Base-by-base conservation (phyloP, 2,329 filamentous ascomycete species). In the Trichoderma sp. region DNA sequence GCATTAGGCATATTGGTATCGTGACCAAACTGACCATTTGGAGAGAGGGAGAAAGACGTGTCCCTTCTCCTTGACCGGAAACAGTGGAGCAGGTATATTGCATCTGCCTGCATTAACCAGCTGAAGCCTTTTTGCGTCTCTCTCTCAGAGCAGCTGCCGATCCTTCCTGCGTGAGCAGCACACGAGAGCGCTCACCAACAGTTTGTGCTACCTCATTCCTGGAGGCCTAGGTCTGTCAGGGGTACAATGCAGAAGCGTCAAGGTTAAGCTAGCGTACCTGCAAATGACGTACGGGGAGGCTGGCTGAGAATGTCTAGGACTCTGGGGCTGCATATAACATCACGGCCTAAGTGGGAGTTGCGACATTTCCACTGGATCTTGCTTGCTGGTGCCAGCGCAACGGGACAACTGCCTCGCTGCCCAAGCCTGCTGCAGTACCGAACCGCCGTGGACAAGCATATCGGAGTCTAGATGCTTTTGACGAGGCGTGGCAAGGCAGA, bases 1-100 rank as follows among this genome's bases (percentile, higher is more conserved):
- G 65, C 73, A 74, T 74, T 74, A 75, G 74, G 74, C 75, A 77
- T 76, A 73, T 72, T 73, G 75, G 73, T 68, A 72, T 75, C 57
- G 74, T 76, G 71, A 72, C 72, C 74, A 34, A 70, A 36, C 39
- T 9, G 57, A n/a, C 32, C 39, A 55, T 65, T 70, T 53, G n/a
- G 58, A 47, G 28, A 39, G 70, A 39, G 72, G 71, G 74, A 50
- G 34, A 26, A 58, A 57, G 64, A 59, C 64, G 47, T 67, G 68
- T 63, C 30, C 13, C 57, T 62, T 62, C 6, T 50, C 23, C 68
- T 63, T 67, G 61, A 69, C 34, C 63, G 55, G 39, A 68, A 67
- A 43, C 70, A 70, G 71, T 70, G 62, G 67, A 63, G 64, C 53
- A 20, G 50, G 26, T 67, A 28, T 63, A 64, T 55, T 47, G 39